A percentile compares a stretch with the other conserved stretches of the same genome.
phyloP scores from a whole-genome alignment of 2,329 filamentous ascomycete genomes.

The Aureobasidium mangrovei region DNA sequence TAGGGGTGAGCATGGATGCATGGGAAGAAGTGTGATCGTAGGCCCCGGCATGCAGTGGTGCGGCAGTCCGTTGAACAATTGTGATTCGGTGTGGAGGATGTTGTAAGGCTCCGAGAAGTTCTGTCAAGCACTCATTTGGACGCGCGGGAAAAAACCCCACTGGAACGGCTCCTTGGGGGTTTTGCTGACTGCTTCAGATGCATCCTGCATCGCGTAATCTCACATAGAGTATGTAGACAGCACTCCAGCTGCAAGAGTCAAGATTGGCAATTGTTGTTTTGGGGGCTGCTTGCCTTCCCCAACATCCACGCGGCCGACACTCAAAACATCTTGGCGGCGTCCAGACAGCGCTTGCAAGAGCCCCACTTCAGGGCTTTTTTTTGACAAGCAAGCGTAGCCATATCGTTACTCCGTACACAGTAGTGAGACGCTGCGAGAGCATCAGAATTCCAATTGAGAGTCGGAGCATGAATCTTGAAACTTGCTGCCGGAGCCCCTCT shows the following conservation, averaged over 20 bases:
- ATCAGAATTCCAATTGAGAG: neutral
- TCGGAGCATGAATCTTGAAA: conserved; percentile 1
- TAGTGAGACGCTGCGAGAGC: neutral
- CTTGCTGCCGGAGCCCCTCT: neutral
- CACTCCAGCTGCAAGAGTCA: too few species aligned
- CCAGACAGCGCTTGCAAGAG: neutral
- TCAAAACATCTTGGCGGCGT: conserved; percentile 6
- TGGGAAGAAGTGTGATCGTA: neutral
- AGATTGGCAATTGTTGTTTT: neutral
- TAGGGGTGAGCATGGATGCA: conserved; percentile 10
- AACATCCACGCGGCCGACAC: conserved; percentile 4
- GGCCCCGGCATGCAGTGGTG: conserved; percentile 13
- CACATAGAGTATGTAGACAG: neutral
- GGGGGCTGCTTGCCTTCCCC: neutral
- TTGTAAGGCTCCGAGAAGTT: neutral
- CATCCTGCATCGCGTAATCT: neutral
- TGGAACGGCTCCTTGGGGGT: neutral
- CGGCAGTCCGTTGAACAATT: conserved; percentile 6
- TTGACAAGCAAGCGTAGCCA: neutral
- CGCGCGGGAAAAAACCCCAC: neutral
- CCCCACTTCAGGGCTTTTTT: neutral
- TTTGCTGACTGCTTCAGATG: neutral
- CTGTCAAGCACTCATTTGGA: conserved; percentile 1
- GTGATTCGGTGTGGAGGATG: conserved; percentile 6
- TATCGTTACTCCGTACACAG: neutral